Conservation (phyloP, 306 rosid genomes). For the Oxytropis ochrocephala region DNA sequence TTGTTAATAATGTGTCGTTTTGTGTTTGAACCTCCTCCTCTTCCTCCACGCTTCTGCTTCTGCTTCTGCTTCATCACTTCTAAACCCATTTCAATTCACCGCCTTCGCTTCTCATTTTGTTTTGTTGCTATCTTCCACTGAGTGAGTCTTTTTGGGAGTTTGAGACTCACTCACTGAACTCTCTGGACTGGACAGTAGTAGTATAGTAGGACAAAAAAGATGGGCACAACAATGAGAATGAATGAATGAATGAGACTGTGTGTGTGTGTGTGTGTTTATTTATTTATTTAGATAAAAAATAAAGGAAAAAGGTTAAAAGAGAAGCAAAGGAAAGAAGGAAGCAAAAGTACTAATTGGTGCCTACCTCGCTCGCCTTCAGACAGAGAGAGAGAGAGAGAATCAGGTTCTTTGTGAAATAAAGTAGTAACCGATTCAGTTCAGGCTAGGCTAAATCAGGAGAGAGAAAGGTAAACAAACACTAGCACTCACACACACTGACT, state of each 20-base stretch:
- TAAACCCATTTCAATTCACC: conserved; percentile 19
- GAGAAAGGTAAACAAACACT: background rate
- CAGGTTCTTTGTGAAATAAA: conserved; percentile 46
- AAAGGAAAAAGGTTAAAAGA: background rate
- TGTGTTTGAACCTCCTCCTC: conserved; percentile 29
- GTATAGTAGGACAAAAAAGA: too few species aligned
- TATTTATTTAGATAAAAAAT: too few species aligned
- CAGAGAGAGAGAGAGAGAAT: conserved; percentile 78
- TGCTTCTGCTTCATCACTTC: conserved; percentile 16
- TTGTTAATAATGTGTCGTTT: conserved; percentile 15
- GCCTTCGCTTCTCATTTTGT: background rate
- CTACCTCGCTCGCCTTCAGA: conserved; percentile 23
- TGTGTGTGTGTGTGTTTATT: background rate
- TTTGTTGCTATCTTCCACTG: too few species aligned
- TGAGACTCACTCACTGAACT: too few species aligned
- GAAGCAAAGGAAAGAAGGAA: conserved; percentile 22
- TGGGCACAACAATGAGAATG: background rate
- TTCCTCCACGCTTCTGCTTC: conserved; percentile 37
- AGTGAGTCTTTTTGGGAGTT: too few species aligned
- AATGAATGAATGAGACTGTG: background rate
- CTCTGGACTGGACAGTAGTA: too few species aligned
- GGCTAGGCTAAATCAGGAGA: background rate
- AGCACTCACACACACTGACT: background rate
- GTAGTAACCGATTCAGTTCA: conserved; percentile 7
- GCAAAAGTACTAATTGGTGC: background rate